Percentiles rank a stretch among this genome's conserved stretches.
Evolutionary conservation across 2,329 filamentous ascomycete genomes (phyloP).

Genomic region (Fusarium circinatum): DNA sequence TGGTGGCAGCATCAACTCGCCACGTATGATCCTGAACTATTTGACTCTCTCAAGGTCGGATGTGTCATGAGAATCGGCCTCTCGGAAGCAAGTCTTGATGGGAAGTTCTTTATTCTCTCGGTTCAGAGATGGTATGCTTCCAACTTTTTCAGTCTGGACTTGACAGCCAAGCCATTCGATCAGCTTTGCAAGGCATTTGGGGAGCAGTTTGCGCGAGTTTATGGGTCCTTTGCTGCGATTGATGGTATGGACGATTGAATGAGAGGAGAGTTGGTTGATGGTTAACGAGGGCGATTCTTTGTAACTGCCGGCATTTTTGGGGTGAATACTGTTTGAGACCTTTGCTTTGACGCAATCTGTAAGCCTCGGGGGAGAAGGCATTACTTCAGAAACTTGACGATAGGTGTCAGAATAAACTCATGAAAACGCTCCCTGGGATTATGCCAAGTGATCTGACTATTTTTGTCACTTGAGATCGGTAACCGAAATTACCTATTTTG

Average conservation of each 20-base stretch:
- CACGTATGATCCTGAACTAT: background rate
- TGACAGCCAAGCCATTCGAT: background rate
- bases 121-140: background rate
- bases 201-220: background rate
- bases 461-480: background rate
- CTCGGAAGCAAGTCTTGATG: background rate
- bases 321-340: background rate
- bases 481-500: background rate
- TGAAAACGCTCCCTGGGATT: accelerated
- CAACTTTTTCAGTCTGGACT: background rate
- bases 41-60: background rate
- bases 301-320: too few relatives aligned
- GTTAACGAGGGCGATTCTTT: background rate
- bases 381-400: background rate
- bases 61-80: background rate
- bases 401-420: background rate
- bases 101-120: background rate
- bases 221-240: background rate
- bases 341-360: background rate
- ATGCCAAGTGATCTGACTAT: background rate
- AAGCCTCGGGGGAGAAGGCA: background rate
- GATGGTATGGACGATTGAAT: background rate
- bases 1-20: background rate
- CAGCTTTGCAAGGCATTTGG: background rate
- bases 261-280: background rate